These are phyloP conservation scores for Holtermannia corniformis DNA, from an alignment of 768 basidiomycete genomes.

Conservation along the genomic window DNA sequence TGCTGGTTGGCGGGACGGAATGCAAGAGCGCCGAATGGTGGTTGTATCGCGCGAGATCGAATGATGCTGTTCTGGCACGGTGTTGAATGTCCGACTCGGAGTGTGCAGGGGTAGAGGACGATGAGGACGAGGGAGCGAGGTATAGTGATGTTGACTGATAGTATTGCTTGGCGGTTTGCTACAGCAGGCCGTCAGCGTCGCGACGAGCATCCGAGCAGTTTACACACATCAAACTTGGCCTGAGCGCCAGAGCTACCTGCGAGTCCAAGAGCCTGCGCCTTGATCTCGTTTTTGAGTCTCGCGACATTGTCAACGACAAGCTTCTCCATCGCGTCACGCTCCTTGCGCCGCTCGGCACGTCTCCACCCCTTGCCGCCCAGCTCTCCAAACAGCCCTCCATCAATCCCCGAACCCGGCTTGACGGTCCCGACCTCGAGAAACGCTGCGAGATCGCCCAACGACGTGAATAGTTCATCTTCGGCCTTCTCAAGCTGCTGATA, in stretches of 20 bases:
- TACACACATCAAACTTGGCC: slow-evolving; percentile 28
- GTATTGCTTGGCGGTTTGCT: slow-evolving; percentile 22
- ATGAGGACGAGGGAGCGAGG: slow-evolving; percentile 8
- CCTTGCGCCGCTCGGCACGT: slow-evolving; percentile 23
- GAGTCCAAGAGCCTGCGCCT: slow-evolving; percentile 22
- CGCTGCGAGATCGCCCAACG: slow-evolving; percentile 23
- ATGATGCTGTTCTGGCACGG: slow-evolving; percentile 23
- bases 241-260: slow-evolving; percentile 20
- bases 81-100: slow-evolving; percentile 10
- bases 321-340: slow-evolving; percentile 24
- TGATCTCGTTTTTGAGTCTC: slow-evolving; percentile 23
- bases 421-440: slow-evolving; percentile 20
- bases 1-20: slow-evolving; percentile 30
- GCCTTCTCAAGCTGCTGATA: slow-evolving; percentile 27
- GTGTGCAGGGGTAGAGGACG: background rate
- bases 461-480: slow-evolving; percentile 26
- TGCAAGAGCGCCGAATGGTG: slow-evolving; percentile 33
- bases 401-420: slow-evolving; percentile 11
- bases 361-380: slow-evolving; percentile 16
- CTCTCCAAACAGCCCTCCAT: slow-evolving; percentile 14
- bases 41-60: slow-evolving; percentile 25
- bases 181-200: background rate
- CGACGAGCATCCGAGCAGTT: background rate
- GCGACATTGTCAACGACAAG: slow-evolving; percentile 21
- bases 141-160: slow-evolving; percentile 34